Evolutionary conservation across 345 rosid species (phyloP).

Genomic region (Dipteronia sinensis): DNA sequence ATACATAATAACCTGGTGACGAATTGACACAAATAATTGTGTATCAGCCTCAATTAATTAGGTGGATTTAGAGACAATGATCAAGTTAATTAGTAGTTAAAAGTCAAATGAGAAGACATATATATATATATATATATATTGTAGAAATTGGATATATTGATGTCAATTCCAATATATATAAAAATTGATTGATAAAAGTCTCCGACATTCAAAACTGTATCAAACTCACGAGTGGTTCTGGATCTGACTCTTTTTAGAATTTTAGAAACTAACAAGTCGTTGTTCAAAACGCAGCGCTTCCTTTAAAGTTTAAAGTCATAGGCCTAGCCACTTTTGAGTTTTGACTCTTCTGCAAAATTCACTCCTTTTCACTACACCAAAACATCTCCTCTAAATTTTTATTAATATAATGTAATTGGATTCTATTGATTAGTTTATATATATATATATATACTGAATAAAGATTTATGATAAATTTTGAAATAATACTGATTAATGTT

Average conservation of each 20-base stretch:
- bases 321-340: no score
- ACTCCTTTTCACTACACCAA: no score
- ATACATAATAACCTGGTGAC: background rate
- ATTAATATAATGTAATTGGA: no score
- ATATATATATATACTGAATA: no score
- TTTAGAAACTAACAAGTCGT: background rate
- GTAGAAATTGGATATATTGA: background rate
- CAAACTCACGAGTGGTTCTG: conserved; percentile 3
- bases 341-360: no score
- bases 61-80: background rate
- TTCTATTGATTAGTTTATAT: no score
- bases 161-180: background rate
- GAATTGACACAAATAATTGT: background rate
- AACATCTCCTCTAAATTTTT: no score
- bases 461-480: no score
- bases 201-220: background rate
- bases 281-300: background rate
- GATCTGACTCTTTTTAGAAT: background rate
- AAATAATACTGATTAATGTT: no score
- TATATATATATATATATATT: no score
- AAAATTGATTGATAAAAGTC: background rate
- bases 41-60: background rate
- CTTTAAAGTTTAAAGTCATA: background rate
- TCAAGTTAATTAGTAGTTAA: background rate
- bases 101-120: background rate